Conservation (phyloP, 108 stramenopile species). For the Fragilaria radians region DNA sequence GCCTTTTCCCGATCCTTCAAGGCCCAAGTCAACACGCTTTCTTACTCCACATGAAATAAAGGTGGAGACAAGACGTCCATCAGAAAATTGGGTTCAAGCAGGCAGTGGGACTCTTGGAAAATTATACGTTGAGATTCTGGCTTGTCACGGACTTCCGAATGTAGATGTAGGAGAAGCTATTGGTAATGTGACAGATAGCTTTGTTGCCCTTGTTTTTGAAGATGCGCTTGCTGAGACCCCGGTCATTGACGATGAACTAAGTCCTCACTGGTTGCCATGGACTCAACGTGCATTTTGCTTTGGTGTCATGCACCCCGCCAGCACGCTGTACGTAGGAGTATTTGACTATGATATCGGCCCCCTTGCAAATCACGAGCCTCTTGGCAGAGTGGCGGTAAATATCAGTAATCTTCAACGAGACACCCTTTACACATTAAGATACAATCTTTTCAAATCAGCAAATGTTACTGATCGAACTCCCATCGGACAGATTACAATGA, state of each 20-base stretch:
- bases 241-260: constrained; percentile 36
- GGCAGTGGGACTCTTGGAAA: constrained; percentile 39
- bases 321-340: constrained; percentile 30
- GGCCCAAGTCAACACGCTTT: constrained; percentile 34
- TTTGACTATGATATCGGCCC: constrained; percentile 43
- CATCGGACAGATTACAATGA: constrained; percentile 15
- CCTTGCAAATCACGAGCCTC: constrained; percentile 20
- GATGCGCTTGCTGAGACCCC: constrained; percentile 48
- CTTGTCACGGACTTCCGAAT: constrained; percentile 42
- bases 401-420: constrained; percentile 16
- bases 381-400: constrained; percentile 33
- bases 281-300: constrained; percentile 42
- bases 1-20: constrained; percentile 58
- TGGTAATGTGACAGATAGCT: constrained; percentile 49
- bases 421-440: constrained; percentile 13
- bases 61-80: constrained; percentile 37
- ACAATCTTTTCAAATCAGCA: constrained; percentile 13
- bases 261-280: constrained; percentile 55
- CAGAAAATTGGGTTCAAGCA: constrained; percentile 58
- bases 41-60: constrained; percentile 37
- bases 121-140: constrained; percentile 46
- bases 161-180: constrained; percentile 31
- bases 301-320: constrained; percentile 25
- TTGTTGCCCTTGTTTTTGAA: constrained; percentile 36
- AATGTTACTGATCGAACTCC: constrained; percentile 7